phyloP scores from a whole-genome alignment of 805 yeast genomes.

The Barnettozyma sucrosica region DNA sequence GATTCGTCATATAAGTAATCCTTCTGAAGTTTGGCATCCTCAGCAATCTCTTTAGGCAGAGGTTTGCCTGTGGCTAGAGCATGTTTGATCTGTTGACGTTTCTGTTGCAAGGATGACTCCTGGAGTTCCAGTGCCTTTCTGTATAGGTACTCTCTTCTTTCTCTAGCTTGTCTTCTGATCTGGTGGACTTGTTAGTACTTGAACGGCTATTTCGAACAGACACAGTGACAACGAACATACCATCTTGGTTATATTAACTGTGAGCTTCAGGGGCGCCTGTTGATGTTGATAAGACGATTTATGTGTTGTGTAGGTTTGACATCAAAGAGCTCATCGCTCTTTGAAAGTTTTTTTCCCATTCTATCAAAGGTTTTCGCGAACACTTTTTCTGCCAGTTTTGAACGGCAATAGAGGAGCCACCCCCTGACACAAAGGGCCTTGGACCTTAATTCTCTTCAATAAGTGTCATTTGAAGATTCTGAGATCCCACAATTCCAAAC shows the following conservation, averaged over 20 bases:
- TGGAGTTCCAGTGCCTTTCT: constrained; percentile 85
- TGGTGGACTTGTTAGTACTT: not conserved
- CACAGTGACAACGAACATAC: not conserved
- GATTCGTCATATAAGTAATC: constrained; percentile 87
- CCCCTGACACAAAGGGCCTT: no score
- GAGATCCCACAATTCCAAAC: not conserved
- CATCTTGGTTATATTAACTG: not conserved
- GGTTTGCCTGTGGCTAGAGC: constrained; percentile 92
- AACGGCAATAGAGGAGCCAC: no score
- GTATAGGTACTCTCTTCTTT: constrained; percentile 89
- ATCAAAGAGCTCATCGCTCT: constrained; percentile 1
- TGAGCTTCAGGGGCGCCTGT: not conserved
- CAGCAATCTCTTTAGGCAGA: constrained; percentile 83
- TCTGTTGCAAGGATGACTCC: constrained; percentile 79
- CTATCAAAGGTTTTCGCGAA: not conserved
- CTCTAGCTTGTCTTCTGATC: constrained; percentile 86
- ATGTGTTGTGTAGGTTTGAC: not conserved
- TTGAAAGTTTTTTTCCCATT: constrained; percentile 5
- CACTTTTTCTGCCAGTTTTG: not conserved
- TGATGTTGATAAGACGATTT: not conserved
- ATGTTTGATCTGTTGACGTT: constrained; percentile 77
- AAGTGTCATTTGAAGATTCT: not conserved
- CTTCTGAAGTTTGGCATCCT: constrained; percentile 72
- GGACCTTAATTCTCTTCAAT: no score
- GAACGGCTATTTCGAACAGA: no score